Percentiles rank a stretch among this genome's conserved stretches.
phyloP scores from a whole-genome alignment of 2,329 filamentous ascomycete genomes.

The Phaeosphaeria sp. region DNA sequence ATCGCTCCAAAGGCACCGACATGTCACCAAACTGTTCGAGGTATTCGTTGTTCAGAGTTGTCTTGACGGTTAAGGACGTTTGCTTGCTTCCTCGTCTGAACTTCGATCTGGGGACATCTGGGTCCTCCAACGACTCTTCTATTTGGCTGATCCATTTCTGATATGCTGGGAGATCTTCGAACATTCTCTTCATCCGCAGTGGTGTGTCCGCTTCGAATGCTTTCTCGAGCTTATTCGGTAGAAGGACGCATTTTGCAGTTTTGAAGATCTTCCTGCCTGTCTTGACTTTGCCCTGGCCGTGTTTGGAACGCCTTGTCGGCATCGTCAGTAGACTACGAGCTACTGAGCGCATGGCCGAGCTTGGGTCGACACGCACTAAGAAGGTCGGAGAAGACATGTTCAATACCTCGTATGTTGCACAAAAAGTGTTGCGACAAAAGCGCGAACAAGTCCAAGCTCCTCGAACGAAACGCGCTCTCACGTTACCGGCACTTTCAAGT shows the following conservation, averaged over 20 bases:
- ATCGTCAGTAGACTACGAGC: not conserved
- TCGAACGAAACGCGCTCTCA: constrained; percentile 25
- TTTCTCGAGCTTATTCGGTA: not conserved
- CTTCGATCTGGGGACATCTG: not conserved
- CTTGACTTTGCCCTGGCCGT: not conserved
- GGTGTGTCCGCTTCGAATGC: constrained; percentile 28
- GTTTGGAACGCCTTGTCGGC: not conserved
- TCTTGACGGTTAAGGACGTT: not conserved
- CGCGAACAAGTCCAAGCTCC: constrained; percentile 8
- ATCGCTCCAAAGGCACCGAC: constrained; percentile 67
- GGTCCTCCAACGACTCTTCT: not conserved
- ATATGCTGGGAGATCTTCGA: constrained; percentile 34
- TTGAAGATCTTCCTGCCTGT: not conserved
- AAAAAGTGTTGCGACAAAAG: not conserved
- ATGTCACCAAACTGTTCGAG: constrained; percentile 53
- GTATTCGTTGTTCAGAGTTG: constrained; percentile 12
- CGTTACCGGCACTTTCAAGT: constrained; percentile 34
- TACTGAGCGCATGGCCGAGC: not conserved
- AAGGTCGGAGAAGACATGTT: not conserved
- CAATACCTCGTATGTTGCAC: not conserved
- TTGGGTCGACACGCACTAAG: not conserved
- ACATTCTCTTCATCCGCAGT: constrained; percentile 27
- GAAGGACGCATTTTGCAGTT: not conserved
- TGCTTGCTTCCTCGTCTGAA: not conserved
- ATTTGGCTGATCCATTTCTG: constrained; percentile 37